These are phyloP conservation scores for Ampelocalamus luodianensis DNA, from an alignment of 176 grass and related monocot genomes.

Conservation along the genomic window DNA sequence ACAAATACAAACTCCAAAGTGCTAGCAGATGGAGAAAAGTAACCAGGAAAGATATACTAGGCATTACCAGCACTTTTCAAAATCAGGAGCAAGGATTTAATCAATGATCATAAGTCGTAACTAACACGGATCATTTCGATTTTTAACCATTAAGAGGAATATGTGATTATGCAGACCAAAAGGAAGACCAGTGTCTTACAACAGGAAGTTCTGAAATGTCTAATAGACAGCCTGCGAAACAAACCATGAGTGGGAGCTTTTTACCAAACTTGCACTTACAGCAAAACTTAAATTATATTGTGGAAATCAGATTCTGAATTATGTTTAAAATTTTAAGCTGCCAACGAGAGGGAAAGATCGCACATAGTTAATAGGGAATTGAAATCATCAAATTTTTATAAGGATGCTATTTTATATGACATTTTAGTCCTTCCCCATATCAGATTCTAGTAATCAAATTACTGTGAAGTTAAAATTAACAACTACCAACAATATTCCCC, in stretches of 20 bases:
- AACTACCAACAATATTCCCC: neutral
- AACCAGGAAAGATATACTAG: neutral
- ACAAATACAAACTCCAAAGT: neutral
- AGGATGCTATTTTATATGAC: neutral
- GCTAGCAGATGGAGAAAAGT: conserved; percentile 6
- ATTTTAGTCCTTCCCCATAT: neutral
- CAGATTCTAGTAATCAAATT: neutral
- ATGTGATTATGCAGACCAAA: conserved; percentile 4
- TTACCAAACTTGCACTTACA: conserved; percentile 1
- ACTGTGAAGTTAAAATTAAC: neutral
- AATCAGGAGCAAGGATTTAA: neutral
- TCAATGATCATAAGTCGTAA: neutral
- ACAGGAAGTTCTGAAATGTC: conserved; percentile 7
- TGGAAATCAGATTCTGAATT: neutral
- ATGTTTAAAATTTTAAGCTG: conserved; percentile 4
- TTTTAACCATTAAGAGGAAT: conserved; percentile 17
- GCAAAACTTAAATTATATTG: conserved; percentile 19
- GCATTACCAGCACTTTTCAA: neutral
- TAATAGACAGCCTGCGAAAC: neutral
- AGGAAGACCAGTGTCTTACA: neutral
- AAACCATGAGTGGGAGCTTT: neutral
- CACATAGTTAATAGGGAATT: neutral
- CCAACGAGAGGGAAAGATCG: neutral
- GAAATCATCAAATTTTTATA: conserved; percentile 5
- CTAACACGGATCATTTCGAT: neutral